These are phyloP conservation scores for Cercis canadensis DNA, from an alignment of 306 rosid species.

Conservation along the genomic window DNA sequence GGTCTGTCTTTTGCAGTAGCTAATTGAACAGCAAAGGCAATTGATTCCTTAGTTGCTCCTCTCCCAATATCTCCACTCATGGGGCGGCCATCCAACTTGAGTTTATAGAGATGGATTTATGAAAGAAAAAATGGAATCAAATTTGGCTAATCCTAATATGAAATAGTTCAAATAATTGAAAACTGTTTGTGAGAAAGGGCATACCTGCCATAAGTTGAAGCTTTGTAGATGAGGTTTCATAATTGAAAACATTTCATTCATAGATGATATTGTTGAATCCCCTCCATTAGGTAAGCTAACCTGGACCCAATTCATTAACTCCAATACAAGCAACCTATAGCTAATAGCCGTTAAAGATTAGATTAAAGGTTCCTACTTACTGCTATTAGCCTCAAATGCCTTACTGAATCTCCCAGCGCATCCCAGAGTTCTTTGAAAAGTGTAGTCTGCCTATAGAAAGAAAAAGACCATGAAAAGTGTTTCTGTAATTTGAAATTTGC, in stretches of 20 bases:
- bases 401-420: constrained; percentile 67
- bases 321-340: constrained; percentile 11
- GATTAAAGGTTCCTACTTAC: constrained; percentile 50
- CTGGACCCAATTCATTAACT: constrained; percentile 45
- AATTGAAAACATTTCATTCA: constrained; percentile 74
- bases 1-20: constrained; percentile 66
- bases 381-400: constrained; percentile 67
- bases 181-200: not conserved
- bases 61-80: constrained; percentile 97
- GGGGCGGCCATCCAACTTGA: constrained; percentile 92
- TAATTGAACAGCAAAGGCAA: constrained; percentile 74
- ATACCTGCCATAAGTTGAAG: constrained; percentile 92
- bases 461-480: constrained; percentile 16
- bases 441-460: constrained; percentile 56
- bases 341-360: too few relatives aligned
- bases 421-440: constrained; percentile 74
- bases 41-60: constrained; percentile 87
- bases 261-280: constrained; percentile 64
- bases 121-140: constrained; percentile 22
- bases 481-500: constrained; percentile 7
- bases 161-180: constrained; percentile 23
- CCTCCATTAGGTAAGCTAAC: constrained; percentile 87
- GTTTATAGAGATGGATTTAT: constrained; percentile 40
- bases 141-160: constrained; percentile 30
- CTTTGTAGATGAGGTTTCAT: constrained; percentile 66